Percentiles rank a stretch among this genome's conserved stretches.
These are phyloP conservation scores for Thelonectria discophora DNA, from an alignment of 2,329 filamentous ascomycete species.

Conservation along the genomic window DNA sequence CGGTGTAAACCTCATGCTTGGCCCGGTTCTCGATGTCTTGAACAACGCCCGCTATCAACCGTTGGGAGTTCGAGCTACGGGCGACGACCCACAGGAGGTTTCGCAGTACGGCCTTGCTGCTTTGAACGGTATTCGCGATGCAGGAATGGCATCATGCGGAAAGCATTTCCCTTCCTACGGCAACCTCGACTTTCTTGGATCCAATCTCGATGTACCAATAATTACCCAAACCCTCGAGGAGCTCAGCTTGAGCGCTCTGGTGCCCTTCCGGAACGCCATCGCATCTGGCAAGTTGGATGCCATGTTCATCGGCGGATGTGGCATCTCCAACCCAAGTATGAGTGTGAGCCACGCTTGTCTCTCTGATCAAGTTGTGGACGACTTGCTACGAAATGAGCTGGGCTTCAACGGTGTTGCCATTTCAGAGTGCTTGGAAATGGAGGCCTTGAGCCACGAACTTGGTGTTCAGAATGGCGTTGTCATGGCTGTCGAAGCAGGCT, in stretches of 20 bases:
- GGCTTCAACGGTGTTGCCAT: constrained; percentile 93
- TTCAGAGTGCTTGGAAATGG: constrained; percentile 96
- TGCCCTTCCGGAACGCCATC: constrained; percentile 92
- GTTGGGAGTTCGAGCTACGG: constrained; percentile 85
- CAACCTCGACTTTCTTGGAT: constrained; percentile 91
- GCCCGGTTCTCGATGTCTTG: constrained; percentile 90
- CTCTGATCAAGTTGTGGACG: constrained; percentile 91
- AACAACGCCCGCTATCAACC: constrained; percentile 93
- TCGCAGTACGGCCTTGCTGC: constrained; percentile 91
- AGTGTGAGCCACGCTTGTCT: constrained; percentile 96
- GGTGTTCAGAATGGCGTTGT: constrained; percentile 97
- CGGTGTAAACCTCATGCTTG: constrained; percentile 95
- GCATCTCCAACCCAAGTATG: constrained; percentile 89
- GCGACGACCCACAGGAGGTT: constrained; percentile 94
- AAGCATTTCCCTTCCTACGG: constrained; percentile 98
- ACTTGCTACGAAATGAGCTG: constrained; percentile 85
- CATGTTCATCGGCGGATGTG: constrained; percentile 96
- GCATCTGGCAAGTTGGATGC: constrained; percentile 82
- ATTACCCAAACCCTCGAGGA: constrained; percentile 96
- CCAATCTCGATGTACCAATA: constrained; percentile 89
- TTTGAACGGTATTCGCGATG: constrained; percentile 92
- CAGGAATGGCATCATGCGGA: constrained; percentile 86
- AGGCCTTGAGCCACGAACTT: constrained; percentile 92
- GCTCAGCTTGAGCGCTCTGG: constrained; percentile 86
- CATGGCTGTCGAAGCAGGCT: constrained; percentile 96